phyloP scores from a whole-genome alignment of 1,139 yeast species.

The Wickerhamomyces sp. region DNA sequence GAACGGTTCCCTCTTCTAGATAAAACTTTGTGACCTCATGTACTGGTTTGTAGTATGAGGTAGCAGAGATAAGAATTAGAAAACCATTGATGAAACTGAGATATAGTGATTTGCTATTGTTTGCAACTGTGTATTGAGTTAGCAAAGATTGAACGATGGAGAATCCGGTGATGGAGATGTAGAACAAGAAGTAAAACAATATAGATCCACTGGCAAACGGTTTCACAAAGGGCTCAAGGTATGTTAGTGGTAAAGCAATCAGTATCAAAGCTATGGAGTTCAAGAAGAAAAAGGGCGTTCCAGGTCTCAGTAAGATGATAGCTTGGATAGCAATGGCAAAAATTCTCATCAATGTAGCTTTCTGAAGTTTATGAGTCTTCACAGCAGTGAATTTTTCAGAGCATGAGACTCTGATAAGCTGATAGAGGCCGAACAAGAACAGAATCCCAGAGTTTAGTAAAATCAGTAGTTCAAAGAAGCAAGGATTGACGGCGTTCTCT shows the following conservation, averaged over 20 bases:
- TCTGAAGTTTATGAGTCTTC: conserved; percentile 23
- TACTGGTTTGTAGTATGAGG: conserved; percentile 38
- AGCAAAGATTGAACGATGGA: conserved; percentile 25
- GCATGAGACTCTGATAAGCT: conserved; percentile 22
- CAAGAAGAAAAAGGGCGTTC: conserved; percentile 9
- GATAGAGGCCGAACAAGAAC: conserved; percentile 27
- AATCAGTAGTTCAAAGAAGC: conserved; percentile 38
- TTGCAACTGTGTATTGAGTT: conserved; percentile 23
- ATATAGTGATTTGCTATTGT: conserved; percentile 21
- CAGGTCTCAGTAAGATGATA: conserved; percentile 19
- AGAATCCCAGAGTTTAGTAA: conserved; percentile 22
- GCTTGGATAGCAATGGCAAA: conserved; percentile 30
- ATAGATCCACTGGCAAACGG: conserved; percentile 28
- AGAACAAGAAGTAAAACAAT: conserved; percentile 25
- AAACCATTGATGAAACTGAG: conserved; percentile 27
- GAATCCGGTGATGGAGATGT: conserved; percentile 16
- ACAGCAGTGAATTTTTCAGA: conserved; percentile 22
- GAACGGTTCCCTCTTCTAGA: conserved; percentile 29
- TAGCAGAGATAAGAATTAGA: conserved; percentile 36
- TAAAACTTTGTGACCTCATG: conserved; percentile 38
- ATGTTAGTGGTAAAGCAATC: conserved; percentile 28
- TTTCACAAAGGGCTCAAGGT: conserved; percentile 27
- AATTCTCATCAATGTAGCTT: conserved; percentile 30
- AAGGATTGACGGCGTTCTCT: conserved; percentile 54
- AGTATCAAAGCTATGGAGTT: conserved; percentile 23